phyloP scores from a whole-genome alignment of 2,329 filamentous ascomycete species.

The Chaetothyriales sp. region DNA sequence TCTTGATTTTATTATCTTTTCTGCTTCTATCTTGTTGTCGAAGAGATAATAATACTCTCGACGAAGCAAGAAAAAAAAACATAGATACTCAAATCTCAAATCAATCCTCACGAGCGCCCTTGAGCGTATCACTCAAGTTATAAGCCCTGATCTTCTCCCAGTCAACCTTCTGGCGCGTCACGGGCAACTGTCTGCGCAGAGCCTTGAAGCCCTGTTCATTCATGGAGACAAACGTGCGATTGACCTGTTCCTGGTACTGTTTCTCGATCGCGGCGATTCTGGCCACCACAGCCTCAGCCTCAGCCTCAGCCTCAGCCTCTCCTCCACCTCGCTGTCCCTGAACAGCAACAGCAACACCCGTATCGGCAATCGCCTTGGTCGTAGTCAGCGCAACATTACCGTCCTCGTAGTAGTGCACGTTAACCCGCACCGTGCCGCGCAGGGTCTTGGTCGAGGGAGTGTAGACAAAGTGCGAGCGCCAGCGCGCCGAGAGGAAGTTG shows the following conservation, averaged over 20 bases:
- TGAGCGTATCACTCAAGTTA: slow-evolving; percentile 44
- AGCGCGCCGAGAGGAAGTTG: slow-evolving; percentile 98
- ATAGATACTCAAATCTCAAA: too few species aligned
- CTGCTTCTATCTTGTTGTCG: not conserved
- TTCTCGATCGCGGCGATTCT: slow-evolving; percentile 70
- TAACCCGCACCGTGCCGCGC: slow-evolving; percentile 71
- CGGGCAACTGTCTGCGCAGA: slow-evolving; percentile 77
- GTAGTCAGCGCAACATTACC: slow-evolving; percentile 90
- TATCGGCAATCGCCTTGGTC: slow-evolving; percentile 40
- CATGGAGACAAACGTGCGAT: slow-evolving; percentile 71
- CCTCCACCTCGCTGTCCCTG: too few species aligned
- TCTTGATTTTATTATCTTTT: not conserved
- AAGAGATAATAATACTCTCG: too few species aligned
- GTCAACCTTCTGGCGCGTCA: slow-evolving; percentile 96
- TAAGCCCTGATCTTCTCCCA: slow-evolving; percentile 98
- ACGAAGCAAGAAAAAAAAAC: too few species aligned
- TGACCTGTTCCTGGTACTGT: slow-evolving; percentile 92
- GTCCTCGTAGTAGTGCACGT: slow-evolving; percentile 99
- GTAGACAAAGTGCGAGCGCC: slow-evolving; percentile 77
- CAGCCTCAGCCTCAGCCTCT: slow-evolving; percentile 43
- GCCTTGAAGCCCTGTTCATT: slow-evolving; percentile 94
- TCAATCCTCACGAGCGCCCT: slow-evolving; percentile 49
- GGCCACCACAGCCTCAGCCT: slow-evolving; percentile 52
- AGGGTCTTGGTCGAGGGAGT: slow-evolving; percentile 53
- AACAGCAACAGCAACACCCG: slow-evolving; percentile 4